These are phyloP conservation scores for Cystofilobasidium ferigula DNA, from an alignment of 768 basidiomycete genomes.

Conservation along the genomic window DNA sequence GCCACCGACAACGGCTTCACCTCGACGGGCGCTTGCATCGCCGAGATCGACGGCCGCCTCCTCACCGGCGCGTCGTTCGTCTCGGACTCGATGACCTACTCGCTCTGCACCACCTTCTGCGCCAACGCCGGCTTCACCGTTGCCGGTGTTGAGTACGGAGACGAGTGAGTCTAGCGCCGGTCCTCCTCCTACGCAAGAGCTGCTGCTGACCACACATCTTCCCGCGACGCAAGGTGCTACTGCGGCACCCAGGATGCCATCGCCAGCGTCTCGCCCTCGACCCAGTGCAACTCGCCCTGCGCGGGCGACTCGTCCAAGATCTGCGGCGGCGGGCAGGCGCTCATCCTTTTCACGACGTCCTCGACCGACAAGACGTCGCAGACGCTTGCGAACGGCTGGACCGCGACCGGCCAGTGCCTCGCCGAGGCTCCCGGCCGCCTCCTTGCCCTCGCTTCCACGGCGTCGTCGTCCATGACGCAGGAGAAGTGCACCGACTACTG, in stretches of 20 bases:
- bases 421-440: constrained; percentile 5
- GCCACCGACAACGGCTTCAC: constrained; percentile 1
- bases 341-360: constrained; percentile 13
- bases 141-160: constrained; percentile 36
- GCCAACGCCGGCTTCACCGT: constrained; percentile 33
- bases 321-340: constrained; percentile 19
- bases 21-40: not conserved
- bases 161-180: not conserved
- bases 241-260: not conserved
- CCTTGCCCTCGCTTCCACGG: not conserved
- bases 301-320: constrained; percentile 4
- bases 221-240: too few species aligned
- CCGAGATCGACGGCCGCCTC: not conserved
- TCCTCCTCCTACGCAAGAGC: not conserved
- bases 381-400: constrained; percentile 14
- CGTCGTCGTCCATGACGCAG: constrained; percentile 35
- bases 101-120: constrained; percentile 35
- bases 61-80: not conserved
- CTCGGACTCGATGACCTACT: constrained; percentile 36
- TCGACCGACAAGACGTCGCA: not conserved
- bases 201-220: too few species aligned
- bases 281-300: constrained; percentile 16
- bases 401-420: not conserved
- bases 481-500: constrained; percentile 36
- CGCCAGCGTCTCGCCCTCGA: not conserved